These are phyloP conservation scores for Suillus hirtellus DNA, from an alignment of 768 basidiomycete species.

Conservation along the genomic window DNA sequence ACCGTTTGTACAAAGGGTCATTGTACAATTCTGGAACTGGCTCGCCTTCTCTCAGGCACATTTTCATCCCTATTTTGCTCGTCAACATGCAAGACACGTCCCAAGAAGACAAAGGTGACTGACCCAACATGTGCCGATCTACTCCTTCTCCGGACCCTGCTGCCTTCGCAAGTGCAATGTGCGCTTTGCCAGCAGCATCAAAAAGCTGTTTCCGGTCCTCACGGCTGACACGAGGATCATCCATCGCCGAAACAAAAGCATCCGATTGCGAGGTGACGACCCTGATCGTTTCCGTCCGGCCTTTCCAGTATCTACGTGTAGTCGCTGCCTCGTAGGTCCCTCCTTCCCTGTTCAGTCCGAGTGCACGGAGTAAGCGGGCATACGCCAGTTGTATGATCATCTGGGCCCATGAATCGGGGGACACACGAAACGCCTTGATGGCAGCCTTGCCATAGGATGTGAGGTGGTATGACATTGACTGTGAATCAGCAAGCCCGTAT, in stretches of 20 bases:
- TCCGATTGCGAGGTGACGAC: conserved; percentile 78
- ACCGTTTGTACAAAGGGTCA: conserved; percentile 72
- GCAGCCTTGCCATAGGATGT: conserved; percentile 83
- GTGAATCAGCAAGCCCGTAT: conserved; percentile 57
- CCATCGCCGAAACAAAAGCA: conserved; percentile 77
- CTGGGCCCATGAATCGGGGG: conserved; percentile 95
- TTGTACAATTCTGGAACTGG: conserved; percentile 66
- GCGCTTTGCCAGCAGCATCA: conserved; percentile 59
- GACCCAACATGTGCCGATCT: conserved; percentile 87
- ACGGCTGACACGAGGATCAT: conserved; percentile 39
- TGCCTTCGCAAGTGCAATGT: conserved; percentile 62
- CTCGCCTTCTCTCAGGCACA: conserved; percentile 62
- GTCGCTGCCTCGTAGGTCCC: conserved; percentile 95
- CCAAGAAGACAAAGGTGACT: conserved; percentile 17
- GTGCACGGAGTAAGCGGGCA: conserved; percentile 51
- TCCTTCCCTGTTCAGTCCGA: conserved; percentile 39
- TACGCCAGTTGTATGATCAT: conserved; percentile 91
- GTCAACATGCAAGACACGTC: neutral
- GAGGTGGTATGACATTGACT: conserved; percentile 59
- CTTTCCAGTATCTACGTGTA: conserved; percentile 85
- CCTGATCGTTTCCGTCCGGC: conserved; percentile 92
- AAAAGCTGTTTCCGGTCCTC: conserved; percentile 56
- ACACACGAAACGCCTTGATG: conserved; percentile 86
- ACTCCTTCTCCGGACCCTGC: conserved; percentile 73
- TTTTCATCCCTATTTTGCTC: conserved; percentile 60